phyloP scores from a whole-genome alignment of 2,329 filamentous ascomycete species.

The Rutstroemia sp. region DNA sequence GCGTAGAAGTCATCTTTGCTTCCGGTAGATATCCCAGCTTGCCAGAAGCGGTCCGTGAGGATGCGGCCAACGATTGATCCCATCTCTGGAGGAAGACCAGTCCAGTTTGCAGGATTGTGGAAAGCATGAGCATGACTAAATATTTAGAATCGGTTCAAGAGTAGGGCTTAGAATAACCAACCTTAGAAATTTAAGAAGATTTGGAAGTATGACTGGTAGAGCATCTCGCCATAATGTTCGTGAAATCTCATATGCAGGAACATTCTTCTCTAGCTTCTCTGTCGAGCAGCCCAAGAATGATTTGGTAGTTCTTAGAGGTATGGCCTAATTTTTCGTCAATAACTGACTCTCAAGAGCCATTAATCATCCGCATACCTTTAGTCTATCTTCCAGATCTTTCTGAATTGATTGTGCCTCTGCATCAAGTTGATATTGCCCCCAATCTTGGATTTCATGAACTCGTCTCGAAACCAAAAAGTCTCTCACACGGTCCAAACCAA shows the following conservation, averaged over 20 bases:
- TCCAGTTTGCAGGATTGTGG: slow-evolving; percentile 82
- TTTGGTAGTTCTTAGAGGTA: slow-evolving; percentile 83
- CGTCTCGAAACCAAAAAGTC: slow-evolving; percentile 67
- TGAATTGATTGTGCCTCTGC: slow-evolving; percentile 74
- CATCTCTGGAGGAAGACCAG: slow-evolving; percentile 66
- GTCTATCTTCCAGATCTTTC: slow-evolving; percentile 66
- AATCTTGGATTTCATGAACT: slow-evolving; percentile 72
- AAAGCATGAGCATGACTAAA: slow-evolving; percentile 80
- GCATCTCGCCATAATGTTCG: slow-evolving; percentile 78
- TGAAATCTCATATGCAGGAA: slow-evolving; percentile 66
- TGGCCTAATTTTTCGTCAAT: slow-evolving; percentile 31
- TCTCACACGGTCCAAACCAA: slow-evolving; percentile 74
- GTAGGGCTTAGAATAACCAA: slow-evolving; percentile 28
- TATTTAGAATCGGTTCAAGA: slow-evolving; percentile 35
- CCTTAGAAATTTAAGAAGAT: slow-evolving; percentile 73
- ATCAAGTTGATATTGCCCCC: slow-evolving; percentile 72
- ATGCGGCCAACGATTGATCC: slow-evolving; percentile 71
- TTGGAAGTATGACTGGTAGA: slow-evolving; percentile 76
- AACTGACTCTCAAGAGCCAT: neutral
- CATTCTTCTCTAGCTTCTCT: slow-evolving; percentile 73
- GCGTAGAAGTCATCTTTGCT: slow-evolving; percentile 97
- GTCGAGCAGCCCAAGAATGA: slow-evolving; percentile 88
- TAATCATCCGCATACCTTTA: slow-evolving; percentile 43
- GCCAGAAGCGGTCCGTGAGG: slow-evolving; percentile 94
- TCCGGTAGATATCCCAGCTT: slow-evolving; percentile 91